Conservation (phyloP, 2,329 filamentous ascomycete species). For the Sarocladium strictum region DNA sequence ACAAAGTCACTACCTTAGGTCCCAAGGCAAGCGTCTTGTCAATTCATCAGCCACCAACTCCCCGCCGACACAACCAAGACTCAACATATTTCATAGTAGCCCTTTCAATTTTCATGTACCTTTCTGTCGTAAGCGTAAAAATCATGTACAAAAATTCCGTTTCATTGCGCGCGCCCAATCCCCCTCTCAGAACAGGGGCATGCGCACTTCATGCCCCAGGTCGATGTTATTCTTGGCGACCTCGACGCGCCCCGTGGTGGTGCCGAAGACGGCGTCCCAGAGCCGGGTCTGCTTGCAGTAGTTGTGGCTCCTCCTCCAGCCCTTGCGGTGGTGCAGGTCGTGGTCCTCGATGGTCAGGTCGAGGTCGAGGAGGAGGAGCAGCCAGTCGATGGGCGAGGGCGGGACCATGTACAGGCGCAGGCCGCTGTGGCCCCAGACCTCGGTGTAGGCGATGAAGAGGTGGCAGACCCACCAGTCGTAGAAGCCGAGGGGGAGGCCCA, state of each 20-base stretch:
- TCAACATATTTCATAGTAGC: too few species aligned
- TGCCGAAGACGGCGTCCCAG: slow-evolving; percentile 30
- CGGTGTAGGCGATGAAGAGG: slow-evolving; percentile 34
- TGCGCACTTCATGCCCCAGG: slow-evolving; percentile 18
- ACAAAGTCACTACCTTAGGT: too few species aligned
- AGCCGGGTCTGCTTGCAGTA: slow-evolving; percentile 32
- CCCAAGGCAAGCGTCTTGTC: too few species aligned
- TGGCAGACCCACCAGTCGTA: slow-evolving; percentile 42
- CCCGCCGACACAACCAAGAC: too few species aligned
- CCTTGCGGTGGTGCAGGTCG: slow-evolving; percentile 33
- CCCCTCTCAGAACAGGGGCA: slow-evolving; percentile 20
- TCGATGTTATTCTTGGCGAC: slow-evolving; percentile 23
- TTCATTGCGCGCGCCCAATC: neutral
- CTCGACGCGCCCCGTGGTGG: slow-evolving; percentile 30
- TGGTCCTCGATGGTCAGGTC: slow-evolving; percentile 38
- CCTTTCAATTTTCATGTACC: too few species aligned
- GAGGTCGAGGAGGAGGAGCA: slow-evolving; percentile 23
- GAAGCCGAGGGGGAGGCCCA: slow-evolving; percentile 36
- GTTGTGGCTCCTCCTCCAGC: slow-evolving; percentile 30
- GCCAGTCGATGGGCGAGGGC: slow-evolving; percentile 26
- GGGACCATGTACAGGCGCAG: slow-evolving; percentile 29
- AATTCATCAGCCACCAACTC: too few species aligned
- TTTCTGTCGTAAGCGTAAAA: too few species aligned
- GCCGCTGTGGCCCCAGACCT: slow-evolving; percentile 32
- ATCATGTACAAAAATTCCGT: too few species aligned